Evolutionary conservation across 495 filamentous ascomycete genomes (phyloP).

Genomic region (Aspergillus sclerotiicarbonarius): DNA sequence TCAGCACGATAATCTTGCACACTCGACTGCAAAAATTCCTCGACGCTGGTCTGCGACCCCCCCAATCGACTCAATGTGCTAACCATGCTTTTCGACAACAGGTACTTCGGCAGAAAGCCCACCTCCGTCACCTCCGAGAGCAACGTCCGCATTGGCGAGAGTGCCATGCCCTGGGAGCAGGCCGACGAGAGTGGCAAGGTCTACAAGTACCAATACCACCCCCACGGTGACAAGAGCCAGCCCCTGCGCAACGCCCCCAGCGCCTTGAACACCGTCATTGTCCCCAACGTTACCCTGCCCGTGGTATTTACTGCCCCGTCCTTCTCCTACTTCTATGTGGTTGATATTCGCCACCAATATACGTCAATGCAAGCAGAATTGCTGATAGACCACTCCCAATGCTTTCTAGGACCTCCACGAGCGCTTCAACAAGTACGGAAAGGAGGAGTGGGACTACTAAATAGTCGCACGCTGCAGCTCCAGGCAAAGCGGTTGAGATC

Average conservation of each 20-base stretch:
- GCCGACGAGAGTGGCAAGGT: constrained; percentile 51
- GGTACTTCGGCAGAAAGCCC: constrained; percentile 72
- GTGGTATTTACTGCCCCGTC: constrained; percentile 59
- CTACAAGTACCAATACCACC: constrained; percentile 91
- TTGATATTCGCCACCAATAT: not conserved
- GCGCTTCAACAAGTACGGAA: constrained; percentile 97
- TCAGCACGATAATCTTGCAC: not conserved
- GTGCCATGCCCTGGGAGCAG: constrained; percentile 87
- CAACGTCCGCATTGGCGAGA: constrained; percentile 66
- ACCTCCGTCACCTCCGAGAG: constrained; percentile 81
- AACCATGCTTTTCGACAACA: constrained; percentile 18
- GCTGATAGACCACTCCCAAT: constrained; percentile 12
- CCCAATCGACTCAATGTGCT: constrained; percentile 13
- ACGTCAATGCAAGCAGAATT: constrained; percentile 6
- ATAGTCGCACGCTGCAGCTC: constrained; percentile 12
- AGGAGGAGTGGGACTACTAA: constrained; percentile 65
- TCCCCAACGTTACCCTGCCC: constrained; percentile 89
- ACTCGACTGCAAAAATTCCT: constrained; percentile 11
- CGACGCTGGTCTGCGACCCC: not conserved
- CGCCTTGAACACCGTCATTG: constrained; percentile 88
- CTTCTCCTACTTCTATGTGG: not conserved
- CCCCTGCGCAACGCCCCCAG: constrained; percentile 85
- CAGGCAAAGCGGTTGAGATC: constrained; percentile 11
- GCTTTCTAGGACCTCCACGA: constrained; percentile 77
- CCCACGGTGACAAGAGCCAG: constrained; percentile 74